Percentiles rank a stretch among this genome's conserved stretches.
These are phyloP conservation scores for Pyrus hybrid DNA, from an alignment of 331 rosid species.

Conservation along the genomic window DNA sequence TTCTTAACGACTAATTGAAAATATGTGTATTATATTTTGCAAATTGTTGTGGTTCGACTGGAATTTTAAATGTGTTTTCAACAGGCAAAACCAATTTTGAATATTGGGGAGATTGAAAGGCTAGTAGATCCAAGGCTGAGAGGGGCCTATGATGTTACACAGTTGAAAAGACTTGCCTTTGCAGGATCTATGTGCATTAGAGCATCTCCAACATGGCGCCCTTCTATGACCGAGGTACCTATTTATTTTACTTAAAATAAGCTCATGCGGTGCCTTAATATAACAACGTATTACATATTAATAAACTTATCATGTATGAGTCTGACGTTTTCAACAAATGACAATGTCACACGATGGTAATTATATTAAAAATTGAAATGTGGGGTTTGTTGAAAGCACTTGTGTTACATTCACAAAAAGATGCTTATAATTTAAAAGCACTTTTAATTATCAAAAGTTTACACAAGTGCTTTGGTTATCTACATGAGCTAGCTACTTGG, in stretches of 20 bases:
- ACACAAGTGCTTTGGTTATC: not conserved
- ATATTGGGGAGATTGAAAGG: conserved; percentile 55
- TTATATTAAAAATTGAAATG: not conserved
- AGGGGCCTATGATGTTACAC: conserved; percentile 53
- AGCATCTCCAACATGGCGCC: conserved; percentile 80
- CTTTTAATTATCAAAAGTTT: not conserved
- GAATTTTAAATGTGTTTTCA: not conserved
- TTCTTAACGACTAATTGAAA: not conserved
- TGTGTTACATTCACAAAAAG: too few relatives aligned
- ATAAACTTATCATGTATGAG: too few relatives aligned
- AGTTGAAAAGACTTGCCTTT: conserved; percentile 57
- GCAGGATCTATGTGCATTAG: conserved; percentile 85
- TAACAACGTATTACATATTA: too few relatives aligned
- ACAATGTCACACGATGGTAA: too few relatives aligned
- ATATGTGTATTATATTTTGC: not conserved
- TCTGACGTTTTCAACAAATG: too few relatives aligned
- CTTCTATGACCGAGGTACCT: conserved; percentile 80
- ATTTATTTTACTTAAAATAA: not conserved
- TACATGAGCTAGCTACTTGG: not conserved
- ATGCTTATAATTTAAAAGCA: not conserved
- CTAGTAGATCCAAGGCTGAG: conserved; percentile 80
- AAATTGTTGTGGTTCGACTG: not conserved
- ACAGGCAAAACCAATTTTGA: conserved; percentile 91
- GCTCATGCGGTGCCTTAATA: not conserved
- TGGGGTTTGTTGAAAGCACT: not conserved